Evolutionary conservation across 805 yeast species (phyloP), one percentile per base, ranked within the genome.

Genomic region (Candida xyloterini): DNA sequence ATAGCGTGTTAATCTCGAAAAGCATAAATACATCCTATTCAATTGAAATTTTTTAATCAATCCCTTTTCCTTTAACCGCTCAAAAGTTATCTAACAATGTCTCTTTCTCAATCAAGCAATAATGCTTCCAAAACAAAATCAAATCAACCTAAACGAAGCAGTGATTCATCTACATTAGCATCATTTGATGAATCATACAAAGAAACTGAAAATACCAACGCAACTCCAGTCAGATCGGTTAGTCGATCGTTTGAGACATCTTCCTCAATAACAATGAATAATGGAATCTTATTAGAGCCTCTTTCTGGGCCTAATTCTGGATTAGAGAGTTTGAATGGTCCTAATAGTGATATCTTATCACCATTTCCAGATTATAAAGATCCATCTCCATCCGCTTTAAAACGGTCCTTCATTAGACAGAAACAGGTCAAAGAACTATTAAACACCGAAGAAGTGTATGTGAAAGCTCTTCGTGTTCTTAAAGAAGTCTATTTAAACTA

Each of bases 361-460:
- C 43, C 51, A 7, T 16, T 27, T 6, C 35, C 46, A 22, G 30
- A 31, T 15, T 27, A 20, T 8, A 38, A 33, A 16, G 46, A 45
- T 13, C 16, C 42, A 5, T 35, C 46, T 15, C 40, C 50, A 1
- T 46, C 50, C 10, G 47, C 44, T 9, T 23, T 49, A 20, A 49
- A 49, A 32, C 36, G 56, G 22, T 48, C 55, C 3, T 59, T 55
- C 39, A 42, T 54, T 2, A 42, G 63, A 33, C 54, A 52, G 25
- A 59, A 59, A 33, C 62, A 56, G 38, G 48, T 62, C 20, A 57
- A 72, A 40, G 84, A 78, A 51, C 52, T 78, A 5, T 38, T 71
- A 0, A 65, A 65, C 10, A 75, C 76, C 10, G 84, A 78, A 48
- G 65, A 61, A 18, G 59, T 58, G 1, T 78, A 74, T 49, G 54